Conservation (phyloP, 164 flowering plant species). For the Magnolia sinica region DNA sequence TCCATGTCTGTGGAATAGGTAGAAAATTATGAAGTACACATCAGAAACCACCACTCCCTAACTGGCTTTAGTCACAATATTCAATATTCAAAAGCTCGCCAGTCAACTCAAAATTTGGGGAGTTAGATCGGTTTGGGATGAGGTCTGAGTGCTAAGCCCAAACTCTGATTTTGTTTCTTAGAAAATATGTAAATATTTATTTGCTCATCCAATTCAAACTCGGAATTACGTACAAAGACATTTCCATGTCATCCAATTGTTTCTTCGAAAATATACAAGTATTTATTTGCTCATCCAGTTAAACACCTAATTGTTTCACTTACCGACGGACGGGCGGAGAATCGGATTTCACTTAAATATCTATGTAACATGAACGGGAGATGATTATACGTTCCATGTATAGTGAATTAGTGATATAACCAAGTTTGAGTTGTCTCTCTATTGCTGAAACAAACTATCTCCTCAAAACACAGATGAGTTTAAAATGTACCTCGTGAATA, state of each 20-base stretch:
- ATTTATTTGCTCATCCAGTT: too few relatives aligned
- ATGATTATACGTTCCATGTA: background rate
- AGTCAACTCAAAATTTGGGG: too few relatives aligned
- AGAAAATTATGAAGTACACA: too few relatives aligned
- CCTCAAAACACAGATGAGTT: background rate
- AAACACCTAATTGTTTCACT: slow-evolving; percentile 18
- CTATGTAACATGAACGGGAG: slow-evolving; percentile 30
- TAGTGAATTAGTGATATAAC: background rate
- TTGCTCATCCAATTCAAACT: too few relatives aligned
- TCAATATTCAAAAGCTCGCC: too few relatives aligned
- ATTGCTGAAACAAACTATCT: background rate
- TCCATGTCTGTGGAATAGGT: too few relatives aligned
- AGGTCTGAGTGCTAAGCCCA: background rate
- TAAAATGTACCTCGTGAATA: slow-evolving; percentile 57
- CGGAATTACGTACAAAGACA: background rate
- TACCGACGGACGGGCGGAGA: slow-evolving; percentile 85
- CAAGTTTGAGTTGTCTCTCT: background rate
- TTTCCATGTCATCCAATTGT: background rate
- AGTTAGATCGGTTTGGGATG: background rate
- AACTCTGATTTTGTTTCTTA: too few relatives aligned
- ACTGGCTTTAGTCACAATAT: too few relatives aligned
- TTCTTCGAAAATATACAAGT: too few relatives aligned
- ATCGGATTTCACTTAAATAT: slow-evolving; percentile 72
- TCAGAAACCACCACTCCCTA: too few relatives aligned
- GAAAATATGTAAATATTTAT: too few relatives aligned